Percentiles rank a stretch among this genome's conserved stretches.
Conservation (phyloP, 2,329 filamentous ascomycete species). For the Hysterium pulicare region DNA sequence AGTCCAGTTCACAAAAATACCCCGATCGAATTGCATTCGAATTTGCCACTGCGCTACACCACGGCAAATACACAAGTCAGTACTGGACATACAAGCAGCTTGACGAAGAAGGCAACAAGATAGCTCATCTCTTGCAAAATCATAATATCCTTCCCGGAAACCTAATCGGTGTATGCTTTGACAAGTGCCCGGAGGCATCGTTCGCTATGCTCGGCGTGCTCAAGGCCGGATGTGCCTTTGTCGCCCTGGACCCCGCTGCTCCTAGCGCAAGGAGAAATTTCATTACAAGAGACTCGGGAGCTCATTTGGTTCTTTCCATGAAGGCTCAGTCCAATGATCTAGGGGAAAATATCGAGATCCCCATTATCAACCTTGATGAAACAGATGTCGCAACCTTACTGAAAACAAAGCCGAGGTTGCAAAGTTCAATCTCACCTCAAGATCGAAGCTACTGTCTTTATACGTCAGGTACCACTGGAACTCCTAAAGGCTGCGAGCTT, state of each 20-base stretch:
- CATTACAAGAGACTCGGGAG: conserved; percentile 70
- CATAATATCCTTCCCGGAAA: conserved; percentile 52
- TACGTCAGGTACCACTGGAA: conserved; percentile 82
- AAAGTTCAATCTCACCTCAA: conserved; percentile 37
- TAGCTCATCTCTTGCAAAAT: conserved; percentile 62
- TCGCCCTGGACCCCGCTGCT: conserved; percentile 74
- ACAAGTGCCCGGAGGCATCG: conserved; percentile 81
- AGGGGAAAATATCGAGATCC: conserved; percentile 24
- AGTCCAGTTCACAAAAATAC: conserved; percentile 53
- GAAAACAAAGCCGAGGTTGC: conserved; percentile 26
- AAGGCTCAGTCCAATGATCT: conserved; percentile 43
- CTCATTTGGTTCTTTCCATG: conserved; percentile 61
- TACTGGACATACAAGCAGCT: conserved; percentile 75
- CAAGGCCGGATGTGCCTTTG: conserved; percentile 77
- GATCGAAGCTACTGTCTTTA: conserved; percentile 80
- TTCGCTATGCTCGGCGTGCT: conserved; percentile 78
- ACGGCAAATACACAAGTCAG: conserved; percentile 44
- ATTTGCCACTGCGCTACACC: conserved; percentile 61
- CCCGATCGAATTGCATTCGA: conserved; percentile 69
- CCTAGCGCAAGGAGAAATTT: conserved; percentile 72
- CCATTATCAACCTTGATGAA: conserved; percentile 48
- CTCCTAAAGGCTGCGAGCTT: conserved; percentile 82
- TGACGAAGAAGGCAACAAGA: conserved; percentile 65
- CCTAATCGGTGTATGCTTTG: conserved; percentile 74
- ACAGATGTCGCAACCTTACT: conserved; percentile 33